These are phyloP conservation scores for Nidularia pulvinata DNA, from an alignment of 768 basidiomycete species.

Conservation along the genomic window DNA sequence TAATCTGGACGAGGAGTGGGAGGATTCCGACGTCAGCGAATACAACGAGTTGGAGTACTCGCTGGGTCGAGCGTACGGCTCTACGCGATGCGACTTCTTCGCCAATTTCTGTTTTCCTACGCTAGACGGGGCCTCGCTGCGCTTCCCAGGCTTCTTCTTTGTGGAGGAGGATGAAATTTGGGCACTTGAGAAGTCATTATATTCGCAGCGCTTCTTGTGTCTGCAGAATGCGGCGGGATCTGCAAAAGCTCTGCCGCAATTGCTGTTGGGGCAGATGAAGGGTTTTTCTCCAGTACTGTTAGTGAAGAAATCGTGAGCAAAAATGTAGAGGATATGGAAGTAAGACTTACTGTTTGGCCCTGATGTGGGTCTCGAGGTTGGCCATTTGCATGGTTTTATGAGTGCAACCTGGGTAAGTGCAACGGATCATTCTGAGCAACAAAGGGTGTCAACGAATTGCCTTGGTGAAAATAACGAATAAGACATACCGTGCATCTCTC, in stretches of 20 bases:
- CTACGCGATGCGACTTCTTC: not conserved
- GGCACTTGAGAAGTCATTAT: constrained; percentile 5
- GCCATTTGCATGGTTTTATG: constrained; percentile 25
- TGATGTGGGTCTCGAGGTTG: constrained; percentile 27
- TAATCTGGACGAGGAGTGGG: not conserved
- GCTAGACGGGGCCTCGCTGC: too few species aligned
- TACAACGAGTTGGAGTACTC: not conserved
- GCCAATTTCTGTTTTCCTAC: not conserved
- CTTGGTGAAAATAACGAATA: not conserved
- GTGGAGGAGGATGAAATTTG: not conserved
- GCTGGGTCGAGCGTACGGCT: not conserved
- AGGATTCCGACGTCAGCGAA: not conserved
- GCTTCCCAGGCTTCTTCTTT: too few species aligned
- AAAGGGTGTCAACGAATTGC: not conserved
- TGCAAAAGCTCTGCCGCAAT: constrained; percentile 13
- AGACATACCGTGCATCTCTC: not conserved
- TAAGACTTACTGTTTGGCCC: constrained; percentile 20
- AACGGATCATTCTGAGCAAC: constrained; percentile 20
- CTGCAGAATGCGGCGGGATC: constrained; percentile 26
- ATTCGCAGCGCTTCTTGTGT: constrained; percentile 25
- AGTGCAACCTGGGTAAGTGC: constrained; percentile 18
- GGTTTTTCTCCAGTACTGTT: constrained; percentile 23
- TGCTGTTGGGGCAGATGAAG: constrained; percentile 20
- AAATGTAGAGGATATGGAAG: not conserved
- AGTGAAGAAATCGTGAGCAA: not conserved